Evolutionary conservation across 2,329 filamentous ascomycete species (phyloP).

Genomic region (Ophiocordyceps robertsii): DNA sequence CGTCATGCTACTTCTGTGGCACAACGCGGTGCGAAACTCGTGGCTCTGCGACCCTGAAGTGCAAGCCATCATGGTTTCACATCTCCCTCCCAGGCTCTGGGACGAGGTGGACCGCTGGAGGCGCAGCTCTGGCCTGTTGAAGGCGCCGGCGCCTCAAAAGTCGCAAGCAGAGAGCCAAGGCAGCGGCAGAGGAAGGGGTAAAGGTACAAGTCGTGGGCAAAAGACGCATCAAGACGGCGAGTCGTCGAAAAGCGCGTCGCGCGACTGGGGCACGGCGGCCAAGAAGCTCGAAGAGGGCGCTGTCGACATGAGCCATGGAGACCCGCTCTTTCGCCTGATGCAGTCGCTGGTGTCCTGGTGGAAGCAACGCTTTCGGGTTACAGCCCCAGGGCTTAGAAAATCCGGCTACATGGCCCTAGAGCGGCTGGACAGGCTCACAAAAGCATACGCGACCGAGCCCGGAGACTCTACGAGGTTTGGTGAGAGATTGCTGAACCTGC

Average conservation of each 20-base stretch:
- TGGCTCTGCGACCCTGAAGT: conserved; percentile 71
- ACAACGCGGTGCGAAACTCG: conserved; percentile 73
- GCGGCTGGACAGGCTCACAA: conserved; percentile 58
- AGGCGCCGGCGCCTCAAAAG: conserved; percentile 17
- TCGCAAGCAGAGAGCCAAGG: conserved; percentile 12
- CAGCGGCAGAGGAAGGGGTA: conserved; percentile 19
- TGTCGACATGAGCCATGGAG: conserved; percentile 68
- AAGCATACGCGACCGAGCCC: conserved; percentile 50
- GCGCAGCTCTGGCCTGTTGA: conserved; percentile 49
- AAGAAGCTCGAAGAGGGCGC: conserved; percentile 54
- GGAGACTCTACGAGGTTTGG: conserved; percentile 56
- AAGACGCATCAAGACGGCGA: conserved; percentile 19
- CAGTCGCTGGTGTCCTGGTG: conserved; percentile 72
- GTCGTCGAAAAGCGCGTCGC: conserved; percentile 3
- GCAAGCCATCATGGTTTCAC: conserved; percentile 62
- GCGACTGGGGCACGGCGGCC: conserved; percentile 61
- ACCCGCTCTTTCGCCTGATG: conserved; percentile 67
- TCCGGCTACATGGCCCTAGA: conserved; percentile 74
- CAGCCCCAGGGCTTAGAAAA: conserved; percentile 72
- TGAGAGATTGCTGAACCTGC: conserved; percentile 55
- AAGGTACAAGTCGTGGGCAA: conserved; percentile 3
- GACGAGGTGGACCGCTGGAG: conserved; percentile 64
- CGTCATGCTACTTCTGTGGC: conserved; percentile 76
- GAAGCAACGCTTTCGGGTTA: conserved; percentile 71
- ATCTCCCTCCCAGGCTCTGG: conserved; percentile 53